These are phyloP conservation scores for Heterobasidion annosum DNA, from an alignment of 1,284 basidiomycete genomes.

Conservation along the genomic window DNA sequence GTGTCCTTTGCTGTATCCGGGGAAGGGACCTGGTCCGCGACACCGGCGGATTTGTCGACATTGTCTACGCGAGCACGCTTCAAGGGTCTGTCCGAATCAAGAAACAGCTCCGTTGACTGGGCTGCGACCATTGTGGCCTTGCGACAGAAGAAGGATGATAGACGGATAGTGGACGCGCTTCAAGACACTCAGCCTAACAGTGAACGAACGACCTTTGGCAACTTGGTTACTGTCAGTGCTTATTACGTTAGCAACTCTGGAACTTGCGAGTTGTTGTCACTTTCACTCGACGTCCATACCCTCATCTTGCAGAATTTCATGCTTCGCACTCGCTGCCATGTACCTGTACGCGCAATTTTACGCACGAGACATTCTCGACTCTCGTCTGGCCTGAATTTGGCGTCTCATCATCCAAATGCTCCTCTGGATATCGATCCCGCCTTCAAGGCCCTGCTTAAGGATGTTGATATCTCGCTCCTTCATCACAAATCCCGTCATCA, in stretches of 20 bases:
- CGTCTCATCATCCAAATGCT: conserved; percentile 24
- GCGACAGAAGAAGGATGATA: no score
- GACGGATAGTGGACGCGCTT: no score
- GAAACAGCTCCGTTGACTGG: background rate
- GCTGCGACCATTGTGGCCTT: background rate
- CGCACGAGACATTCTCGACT: conserved; percentile 14
- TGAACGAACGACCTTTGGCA: no score
- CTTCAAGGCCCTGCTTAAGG: conserved; percentile 47
- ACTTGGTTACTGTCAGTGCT: no score
- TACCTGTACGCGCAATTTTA: conserved; percentile 10
- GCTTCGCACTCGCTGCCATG: conserved; percentile 15
- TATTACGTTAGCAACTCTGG: no score
- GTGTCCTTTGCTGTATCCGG: background rate
- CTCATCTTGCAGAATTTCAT: conserved; percentile 10
- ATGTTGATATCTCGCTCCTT: conserved; percentile 56
- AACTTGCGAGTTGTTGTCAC: no score
- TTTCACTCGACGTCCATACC: background rate
- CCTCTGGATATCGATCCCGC: conserved; percentile 57
- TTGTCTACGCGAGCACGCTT: conserved; percentile 31
- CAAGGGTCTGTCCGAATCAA: conserved; percentile 21
- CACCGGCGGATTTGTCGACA: background rate
- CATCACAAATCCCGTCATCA: conserved; percentile 27
- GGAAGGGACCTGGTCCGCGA: background rate
- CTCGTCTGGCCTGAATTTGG: conserved; percentile 13
- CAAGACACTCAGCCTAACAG: no score